Conservation (phyloP, 805 yeast species). For the Metschnikowia arizonensis region DNA sequence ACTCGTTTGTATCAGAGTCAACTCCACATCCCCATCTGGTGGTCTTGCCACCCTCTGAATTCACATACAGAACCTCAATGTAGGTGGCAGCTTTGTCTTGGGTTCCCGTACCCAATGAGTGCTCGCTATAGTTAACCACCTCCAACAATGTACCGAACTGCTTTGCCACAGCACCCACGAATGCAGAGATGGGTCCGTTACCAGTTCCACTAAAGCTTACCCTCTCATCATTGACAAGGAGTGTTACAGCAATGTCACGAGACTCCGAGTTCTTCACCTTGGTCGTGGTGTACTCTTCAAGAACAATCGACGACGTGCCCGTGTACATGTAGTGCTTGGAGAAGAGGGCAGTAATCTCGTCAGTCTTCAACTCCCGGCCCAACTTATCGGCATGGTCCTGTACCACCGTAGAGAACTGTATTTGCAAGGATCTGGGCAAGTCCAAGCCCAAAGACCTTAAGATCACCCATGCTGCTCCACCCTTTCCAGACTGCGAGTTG, state of each 20-base stretch:
- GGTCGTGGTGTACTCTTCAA: constrained; percentile 25
- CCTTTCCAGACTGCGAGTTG: constrained; percentile 84
- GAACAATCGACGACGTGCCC: constrained; percentile 16
- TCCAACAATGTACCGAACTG: constrained; percentile 52
- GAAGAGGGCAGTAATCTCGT: constrained; percentile 59
- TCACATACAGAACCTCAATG: constrained; percentile 47
- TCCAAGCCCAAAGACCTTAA: constrained; percentile 68
- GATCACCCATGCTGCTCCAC: constrained; percentile 83
- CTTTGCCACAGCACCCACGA: constrained; percentile 58
- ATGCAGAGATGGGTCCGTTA: constrained; percentile 76
- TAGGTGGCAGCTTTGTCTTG: constrained; percentile 72
- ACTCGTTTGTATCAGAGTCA: constrained; percentile 41
- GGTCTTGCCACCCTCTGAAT: constrained; percentile 32
- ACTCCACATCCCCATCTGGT: constrained; percentile 44
- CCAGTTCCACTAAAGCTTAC: constrained; percentile 54
- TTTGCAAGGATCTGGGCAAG: constrained; percentile 68
- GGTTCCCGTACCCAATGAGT: constrained; percentile 68
- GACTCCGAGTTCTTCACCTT: constrained; percentile 19
- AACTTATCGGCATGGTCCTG: constrained; percentile 59
- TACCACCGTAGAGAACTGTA: constrained; percentile 60
- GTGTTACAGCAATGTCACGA: constrained; percentile 22
- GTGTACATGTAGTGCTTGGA: constrained; percentile 47
- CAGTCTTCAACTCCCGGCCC: constrained; percentile 67
- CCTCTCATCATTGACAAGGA: constrained; percentile 19
- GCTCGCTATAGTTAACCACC: constrained; percentile 67